Evolutionary conservation across 805 yeast genomes (phyloP).

Genomic region (Metschnikowia arizonensis): DNA sequence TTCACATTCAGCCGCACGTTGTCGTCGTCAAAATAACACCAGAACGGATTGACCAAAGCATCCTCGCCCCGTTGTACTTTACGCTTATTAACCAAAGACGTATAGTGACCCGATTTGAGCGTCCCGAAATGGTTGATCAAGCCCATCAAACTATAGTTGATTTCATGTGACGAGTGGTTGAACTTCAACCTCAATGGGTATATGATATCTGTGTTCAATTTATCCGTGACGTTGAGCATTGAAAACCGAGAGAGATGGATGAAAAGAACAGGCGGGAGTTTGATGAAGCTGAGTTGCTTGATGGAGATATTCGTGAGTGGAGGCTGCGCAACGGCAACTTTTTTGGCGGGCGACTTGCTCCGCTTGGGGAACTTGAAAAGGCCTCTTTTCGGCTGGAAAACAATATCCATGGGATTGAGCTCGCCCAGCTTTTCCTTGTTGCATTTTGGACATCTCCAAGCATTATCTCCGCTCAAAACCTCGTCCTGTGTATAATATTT

Average conservation of each 20-base stretch:
- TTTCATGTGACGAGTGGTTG: conserved; percentile 26
- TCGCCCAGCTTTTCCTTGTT: conserved; percentile 21
- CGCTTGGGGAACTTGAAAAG: conserved; percentile 32
- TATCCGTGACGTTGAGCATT: conserved; percentile 50
- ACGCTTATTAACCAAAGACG: conserved; percentile 56
- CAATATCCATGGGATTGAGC: conserved; percentile 22
- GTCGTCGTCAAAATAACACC: conserved; percentile 80
- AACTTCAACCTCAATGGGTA: conserved; percentile 56
- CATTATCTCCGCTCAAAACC: conserved; percentile 65
- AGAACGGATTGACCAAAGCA: conserved; percentile 42
- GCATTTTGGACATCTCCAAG: conserved; percentile 83
- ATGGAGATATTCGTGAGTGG: conserved; percentile 14
- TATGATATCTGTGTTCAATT: conserved; percentile 45
- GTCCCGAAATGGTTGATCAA: conserved; percentile 70
- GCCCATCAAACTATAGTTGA: conserved; percentile 53
- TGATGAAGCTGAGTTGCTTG: conserved; percentile 28
- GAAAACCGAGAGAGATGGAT: conserved; percentile 43
- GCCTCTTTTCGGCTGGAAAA: conserved; percentile 35
- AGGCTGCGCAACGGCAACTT: conserved; percentile 8
- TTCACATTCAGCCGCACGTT: conserved; percentile 40
- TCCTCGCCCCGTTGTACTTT: conserved; percentile 15
- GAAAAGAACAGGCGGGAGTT: conserved; percentile 36
- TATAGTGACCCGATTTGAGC: conserved; percentile 72
- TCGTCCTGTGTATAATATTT: conserved; percentile 60
- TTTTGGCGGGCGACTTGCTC: conserved; percentile 34